Conservation (phyloP, 2,329 filamentous ascomycete species). For the Cladophialophora exuberans region DNA sequence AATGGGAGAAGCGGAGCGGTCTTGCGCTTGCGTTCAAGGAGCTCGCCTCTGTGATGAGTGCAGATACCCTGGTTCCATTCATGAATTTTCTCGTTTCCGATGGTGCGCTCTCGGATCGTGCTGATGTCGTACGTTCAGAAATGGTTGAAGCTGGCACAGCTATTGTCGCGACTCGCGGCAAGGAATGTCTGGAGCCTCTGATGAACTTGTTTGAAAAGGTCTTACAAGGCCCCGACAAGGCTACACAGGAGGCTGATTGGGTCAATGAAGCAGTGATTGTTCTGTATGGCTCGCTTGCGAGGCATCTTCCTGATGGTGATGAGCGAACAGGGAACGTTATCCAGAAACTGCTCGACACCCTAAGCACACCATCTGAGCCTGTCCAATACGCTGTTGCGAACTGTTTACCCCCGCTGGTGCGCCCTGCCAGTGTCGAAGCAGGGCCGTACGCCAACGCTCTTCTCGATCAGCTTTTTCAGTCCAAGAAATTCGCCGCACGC, state of each 20-base stretch:
- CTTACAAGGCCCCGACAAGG: conserved; percentile 82
- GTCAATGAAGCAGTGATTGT: conserved; percentile 98
- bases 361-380: conserved; percentile 93
- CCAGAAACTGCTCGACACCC: conserved; percentile 78
- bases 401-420: conserved; percentile 88
- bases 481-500: conserved; percentile 89
- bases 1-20: conserved; percentile 89
- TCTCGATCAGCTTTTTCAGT: conserved; percentile 77
- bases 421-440: conserved; percentile 75
- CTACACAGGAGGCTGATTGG: conserved; percentile 78
- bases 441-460: conserved; percentile 79
- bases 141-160: conserved; percentile 90
- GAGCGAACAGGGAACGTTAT: conserved; percentile 85
- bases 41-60: conserved; percentile 71
- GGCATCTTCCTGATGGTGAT: conserved; percentile 84
- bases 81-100: conserved; percentile 83
- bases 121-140: conserved; percentile 74
- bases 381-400: conserved; percentile 96
- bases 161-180: conserved; percentile 80
- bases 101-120: conserved; percentile 84
- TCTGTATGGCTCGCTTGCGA: conserved; percentile 90
- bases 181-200: conserved; percentile 79
- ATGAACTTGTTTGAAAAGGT: conserved; percentile 92
- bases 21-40: conserved; percentile 86
- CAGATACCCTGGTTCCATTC: conserved; percentile 72